phyloP scores from a whole-genome alignment of 768 basidiomycete genomes.

The Mycena albidolilacea region DNA sequence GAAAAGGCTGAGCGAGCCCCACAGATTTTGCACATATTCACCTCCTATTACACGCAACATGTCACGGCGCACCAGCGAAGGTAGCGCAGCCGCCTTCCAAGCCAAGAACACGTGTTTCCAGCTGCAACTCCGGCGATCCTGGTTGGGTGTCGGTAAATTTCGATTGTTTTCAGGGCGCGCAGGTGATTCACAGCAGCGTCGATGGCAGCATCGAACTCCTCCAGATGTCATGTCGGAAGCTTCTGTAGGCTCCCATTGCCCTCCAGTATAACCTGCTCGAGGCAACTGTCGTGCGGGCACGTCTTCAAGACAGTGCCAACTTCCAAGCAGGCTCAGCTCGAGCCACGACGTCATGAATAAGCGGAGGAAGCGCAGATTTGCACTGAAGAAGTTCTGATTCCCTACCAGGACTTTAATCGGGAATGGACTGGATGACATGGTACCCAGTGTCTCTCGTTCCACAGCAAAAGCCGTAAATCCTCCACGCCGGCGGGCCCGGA shows the following conservation, averaged over 20 bases:
- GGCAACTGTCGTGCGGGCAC: neutral
- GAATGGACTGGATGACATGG: neutral
- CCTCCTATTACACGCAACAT: too few relatives aligned
- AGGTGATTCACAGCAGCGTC: too few relatives aligned
- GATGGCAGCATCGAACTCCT: too few relatives aligned
- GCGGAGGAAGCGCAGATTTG: neutral
- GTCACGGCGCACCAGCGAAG: too few relatives aligned
- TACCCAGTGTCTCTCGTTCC: neutral
- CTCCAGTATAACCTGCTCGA: neutral
- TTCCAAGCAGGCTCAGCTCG: neutral
- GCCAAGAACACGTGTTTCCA: too few relatives aligned
- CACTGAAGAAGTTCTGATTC: neutral
- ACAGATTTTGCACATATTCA: too few relatives aligned
- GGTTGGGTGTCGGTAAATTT: too few relatives aligned
- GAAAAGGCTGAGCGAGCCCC: too few relatives aligned
- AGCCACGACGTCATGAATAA: neutral
- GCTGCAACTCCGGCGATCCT: too few relatives aligned
- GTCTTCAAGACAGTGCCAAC: neutral
- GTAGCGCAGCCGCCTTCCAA: too few relatives aligned
- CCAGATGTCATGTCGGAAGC: neutral
- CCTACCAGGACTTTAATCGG: neutral
- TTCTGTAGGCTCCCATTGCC: neutral
- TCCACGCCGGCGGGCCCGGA: too few relatives aligned
- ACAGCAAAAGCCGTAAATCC: neutral
- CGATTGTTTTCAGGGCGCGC: too few relatives aligned